A percentile compares a stretch with the other conserved stretches of the same genome.
These are phyloP conservation scores for Neospora caninum DNA, from an alignment of 169 alveolate genomes.

Conservation along the genomic window DNA sequence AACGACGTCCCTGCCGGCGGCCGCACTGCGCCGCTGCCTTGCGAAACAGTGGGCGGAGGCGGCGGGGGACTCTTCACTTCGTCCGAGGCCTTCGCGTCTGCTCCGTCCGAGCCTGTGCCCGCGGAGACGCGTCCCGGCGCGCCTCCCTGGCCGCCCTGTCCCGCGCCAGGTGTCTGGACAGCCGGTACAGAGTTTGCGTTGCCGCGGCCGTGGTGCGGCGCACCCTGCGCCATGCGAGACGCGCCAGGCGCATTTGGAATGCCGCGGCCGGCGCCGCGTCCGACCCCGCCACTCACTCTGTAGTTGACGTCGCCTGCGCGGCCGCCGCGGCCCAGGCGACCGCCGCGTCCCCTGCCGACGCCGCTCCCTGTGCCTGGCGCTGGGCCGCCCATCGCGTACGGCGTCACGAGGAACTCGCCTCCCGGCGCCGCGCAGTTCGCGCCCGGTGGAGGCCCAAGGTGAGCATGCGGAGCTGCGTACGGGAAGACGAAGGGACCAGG, in stretches of 20 bases:
- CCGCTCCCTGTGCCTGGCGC: not conserved
- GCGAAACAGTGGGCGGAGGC: slow-evolving; percentile 3
- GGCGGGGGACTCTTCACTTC: slow-evolving; percentile 39
- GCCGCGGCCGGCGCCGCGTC: slow-evolving; percentile 29
- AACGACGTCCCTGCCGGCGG: slow-evolving; percentile 10
- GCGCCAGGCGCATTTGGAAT: not conserved
- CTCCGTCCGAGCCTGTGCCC: not conserved
- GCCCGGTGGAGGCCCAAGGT: not conserved
- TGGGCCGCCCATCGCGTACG: not conserved
- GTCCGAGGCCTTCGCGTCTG: not conserved
- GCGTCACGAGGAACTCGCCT: not conserved
- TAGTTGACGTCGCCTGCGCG: not conserved
- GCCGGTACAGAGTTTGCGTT: not conserved
- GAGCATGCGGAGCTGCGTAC: not conserved
- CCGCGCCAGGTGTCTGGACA: not conserved
- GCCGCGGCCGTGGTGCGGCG: not conserved
- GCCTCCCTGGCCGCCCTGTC: not conserved
- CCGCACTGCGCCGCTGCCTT: not conserved
- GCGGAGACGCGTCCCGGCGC: not conserved
- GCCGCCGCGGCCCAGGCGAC: not conserved
- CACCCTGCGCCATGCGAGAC: not conserved
- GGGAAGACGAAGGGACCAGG: not conserved
- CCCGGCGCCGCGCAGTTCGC: too few relatives aligned
- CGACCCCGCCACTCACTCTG: slow-evolving; percentile 11
- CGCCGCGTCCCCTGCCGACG: not conserved